phyloP scores from a whole-genome alignment of 139 green algal genomes.

The Chara braunii region DNA sequence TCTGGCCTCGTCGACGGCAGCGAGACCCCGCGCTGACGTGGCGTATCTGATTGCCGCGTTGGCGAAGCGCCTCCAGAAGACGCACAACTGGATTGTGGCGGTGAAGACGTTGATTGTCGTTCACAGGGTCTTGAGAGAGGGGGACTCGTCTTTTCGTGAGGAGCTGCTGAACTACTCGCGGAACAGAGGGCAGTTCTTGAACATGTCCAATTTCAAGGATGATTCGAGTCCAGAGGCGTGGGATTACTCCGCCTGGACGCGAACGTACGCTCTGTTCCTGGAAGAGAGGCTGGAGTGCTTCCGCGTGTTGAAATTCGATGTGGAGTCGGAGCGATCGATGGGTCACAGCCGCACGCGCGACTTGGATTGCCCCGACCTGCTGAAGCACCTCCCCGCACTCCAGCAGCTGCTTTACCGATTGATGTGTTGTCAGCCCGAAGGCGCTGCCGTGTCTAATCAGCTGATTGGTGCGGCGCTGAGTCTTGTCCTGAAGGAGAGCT shows the following conservation, averaged over 20 bases:
- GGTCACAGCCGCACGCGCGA: conserved; percentile 33
- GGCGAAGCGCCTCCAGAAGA: conserved; percentile 30
- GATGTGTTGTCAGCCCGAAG: conserved; percentile 73
- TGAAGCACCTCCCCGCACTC: conserved; percentile 69
- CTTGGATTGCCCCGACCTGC: conserved; percentile 51
- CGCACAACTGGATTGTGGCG: conserved; percentile 32
- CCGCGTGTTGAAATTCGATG: conserved; percentile 37
- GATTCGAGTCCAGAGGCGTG: conserved; percentile 45
- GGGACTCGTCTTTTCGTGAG: conserved; percentile 36
- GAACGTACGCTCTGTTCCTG: conserved; percentile 82
- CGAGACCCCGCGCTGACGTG: conserved; percentile 31
- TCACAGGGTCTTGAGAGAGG: conserved; percentile 32
- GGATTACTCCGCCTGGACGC: conserved; percentile 82
- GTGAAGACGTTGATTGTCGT: conserved; percentile 41
- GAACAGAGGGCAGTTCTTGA: conserved; percentile 26
- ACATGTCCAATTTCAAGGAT: conserved; percentile 43
- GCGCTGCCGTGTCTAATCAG: conserved; percentile 52
- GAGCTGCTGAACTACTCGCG: conserved; percentile 35
- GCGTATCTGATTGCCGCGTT: conserved; percentile 37
- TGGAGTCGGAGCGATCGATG: conserved; percentile 33
- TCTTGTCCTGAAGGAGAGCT: conserved; percentile 57
- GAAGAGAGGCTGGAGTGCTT: conserved; percentile 58
- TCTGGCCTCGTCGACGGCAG: conserved; percentile 27
- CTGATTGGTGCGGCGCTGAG: conserved; percentile 48
- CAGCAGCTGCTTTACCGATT: conserved; percentile 70